Percentiles rank a stretch among this genome's conserved stretches.
Evolutionary conservation across 2,329 filamentous ascomycete genomes (phyloP).

Genomic region (Shiraia sp.): DNA sequence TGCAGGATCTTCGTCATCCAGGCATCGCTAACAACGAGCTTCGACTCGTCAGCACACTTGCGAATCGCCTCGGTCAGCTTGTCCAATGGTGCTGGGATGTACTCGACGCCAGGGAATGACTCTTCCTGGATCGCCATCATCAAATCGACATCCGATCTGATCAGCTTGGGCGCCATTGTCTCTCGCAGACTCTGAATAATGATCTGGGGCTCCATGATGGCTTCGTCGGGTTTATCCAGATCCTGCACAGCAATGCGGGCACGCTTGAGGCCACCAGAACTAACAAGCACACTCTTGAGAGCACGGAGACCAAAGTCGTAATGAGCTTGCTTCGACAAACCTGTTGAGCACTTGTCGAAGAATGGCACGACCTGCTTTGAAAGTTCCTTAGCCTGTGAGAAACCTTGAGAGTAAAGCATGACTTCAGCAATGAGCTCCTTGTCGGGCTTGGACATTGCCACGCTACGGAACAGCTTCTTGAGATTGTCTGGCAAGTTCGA

Average conservation of each 20-base stretch:
- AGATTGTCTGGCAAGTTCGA: slow-evolving; percentile 98
- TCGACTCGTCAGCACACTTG: slow-evolving; percentile 78
- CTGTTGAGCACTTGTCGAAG: slow-evolving; percentile 85
- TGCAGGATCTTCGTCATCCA: slow-evolving; percentile 99
- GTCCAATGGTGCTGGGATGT: slow-evolving; percentile 84
- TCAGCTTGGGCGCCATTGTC: slow-evolving; percentile 96
- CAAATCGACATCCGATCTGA: slow-evolving; percentile 85
- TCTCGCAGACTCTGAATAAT: slow-evolving; percentile 98
- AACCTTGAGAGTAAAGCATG: slow-evolving; percentile 99
- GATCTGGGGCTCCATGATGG: slow-evolving; percentile 89
- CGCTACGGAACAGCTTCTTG: slow-evolving; percentile 99
- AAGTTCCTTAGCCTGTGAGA: slow-evolving; percentile 91
- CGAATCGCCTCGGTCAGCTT: slow-evolving; percentile 80
- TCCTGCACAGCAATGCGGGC: slow-evolving; percentile 66
- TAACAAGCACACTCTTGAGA: slow-evolving; percentile 96
- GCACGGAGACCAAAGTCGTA: slow-evolving; percentile 99
- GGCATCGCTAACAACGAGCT: slow-evolving; percentile 85
- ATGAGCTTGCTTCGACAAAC: slow-evolving; percentile 92
- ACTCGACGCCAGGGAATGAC: slow-evolving; percentile 91
- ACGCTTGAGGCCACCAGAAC: slow-evolving; percentile 94
- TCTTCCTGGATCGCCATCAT: slow-evolving; percentile 82
- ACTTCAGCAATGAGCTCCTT: slow-evolving; percentile 99
- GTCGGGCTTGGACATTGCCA: slow-evolving; percentile 99
- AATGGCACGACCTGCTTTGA: slow-evolving; percentile 97
- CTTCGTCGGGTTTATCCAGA: slow-evolving; percentile 65